phyloP scores from a whole-genome alignment of 2,329 filamentous ascomycete genomes.

The Epicoccum sorghinum region DNA sequence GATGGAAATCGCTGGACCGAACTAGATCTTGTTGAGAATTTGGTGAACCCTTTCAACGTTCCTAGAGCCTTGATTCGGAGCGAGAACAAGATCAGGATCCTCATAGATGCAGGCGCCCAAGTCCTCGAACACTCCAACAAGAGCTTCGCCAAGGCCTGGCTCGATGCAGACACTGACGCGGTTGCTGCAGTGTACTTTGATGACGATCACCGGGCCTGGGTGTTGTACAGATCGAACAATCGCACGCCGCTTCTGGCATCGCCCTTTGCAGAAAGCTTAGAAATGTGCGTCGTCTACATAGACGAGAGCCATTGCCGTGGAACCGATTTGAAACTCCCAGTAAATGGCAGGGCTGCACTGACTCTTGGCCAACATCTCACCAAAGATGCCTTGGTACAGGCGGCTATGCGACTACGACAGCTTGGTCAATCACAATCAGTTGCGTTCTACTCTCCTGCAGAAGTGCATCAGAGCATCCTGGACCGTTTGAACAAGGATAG shows the following conservation, averaged over 20 bases:
- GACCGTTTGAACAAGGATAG: constrained; percentile 26
- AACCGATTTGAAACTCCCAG: constrained; percentile 64
- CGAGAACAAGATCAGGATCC: constrained; percentile 53
- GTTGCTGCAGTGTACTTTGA: constrained; percentile 63
- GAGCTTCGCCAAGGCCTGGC: constrained; percentile 58
- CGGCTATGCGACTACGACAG: constrained; percentile 69
- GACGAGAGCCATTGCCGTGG: constrained; percentile 68
- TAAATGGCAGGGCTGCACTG: constrained; percentile 56
- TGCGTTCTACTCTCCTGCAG: constrained; percentile 60
- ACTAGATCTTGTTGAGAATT: constrained; percentile 49
- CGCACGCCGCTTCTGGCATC: constrained; percentile 57
- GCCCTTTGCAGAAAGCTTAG: constrained; percentile 61
- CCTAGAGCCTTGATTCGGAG: not conserved
- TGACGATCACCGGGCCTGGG: constrained; percentile 52
- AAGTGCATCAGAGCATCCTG: constrained; percentile 67
- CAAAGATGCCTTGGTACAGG: constrained; percentile 69
- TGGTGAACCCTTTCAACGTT: constrained; percentile 34
- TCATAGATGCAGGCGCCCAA: constrained; percentile 70
- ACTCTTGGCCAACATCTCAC: constrained; percentile 64
- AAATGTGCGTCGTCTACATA: constrained; percentile 62
- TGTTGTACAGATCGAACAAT: constrained; percentile 49
- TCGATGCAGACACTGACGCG: constrained; percentile 53
- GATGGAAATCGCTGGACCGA: constrained; percentile 52
- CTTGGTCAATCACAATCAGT: constrained; percentile 63
- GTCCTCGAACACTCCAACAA: constrained; percentile 67